Base-by-base conservation (phyloP, 441 rosid species). In the Bocquillonia castaneifolia region DNA sequence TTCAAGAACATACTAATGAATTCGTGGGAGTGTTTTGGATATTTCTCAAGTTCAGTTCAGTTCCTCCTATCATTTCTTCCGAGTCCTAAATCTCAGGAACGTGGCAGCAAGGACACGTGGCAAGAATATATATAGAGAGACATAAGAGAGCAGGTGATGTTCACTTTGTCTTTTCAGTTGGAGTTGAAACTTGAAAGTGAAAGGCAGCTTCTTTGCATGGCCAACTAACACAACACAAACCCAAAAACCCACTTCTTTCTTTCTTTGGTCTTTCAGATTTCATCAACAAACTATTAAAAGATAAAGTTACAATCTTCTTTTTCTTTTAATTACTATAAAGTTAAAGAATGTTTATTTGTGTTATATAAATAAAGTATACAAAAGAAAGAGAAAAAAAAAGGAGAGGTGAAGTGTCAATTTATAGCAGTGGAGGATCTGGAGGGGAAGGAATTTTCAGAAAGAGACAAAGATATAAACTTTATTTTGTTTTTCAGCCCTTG, bases 321-420 rank as follows among this genome's bases (percentile, higher is more conserved):
- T 63, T 45, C 15, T 5, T 42, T 42, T 42, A 13, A n/a, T n/a
- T n/a, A n/a, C n/a, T n/a, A n/a, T n/a, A n/a, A n/a, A n/a, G n/a
- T n/a, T n/a, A n/a, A n/a, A n/a, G n/a, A n/a, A n/a, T n/a, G n/a
- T n/a, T n/a, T n/a, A n/a, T n/a, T n/a, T n/a, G n/a, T n/a, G n/a
- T n/a, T n/a, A n/a, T n/a, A n/a, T n/a, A n/a, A n/a, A n/a, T n/a
- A n/a, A n/a, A n/a, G n/a, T n/a, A n/a, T n/a, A n/a, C n/a, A 60
- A 42, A 62, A 36, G 13, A 17, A 62, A 56, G 60, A 56, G 22
- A 37, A 29, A 25, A 61, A 56, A 31, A n/a, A 23, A 52, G 40
- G 18, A 64, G 55, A 59, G 67, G 50, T 68, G 14, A 71, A 64
- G 71, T 62, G 75, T 77, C 72, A 68, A 68, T 48, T 47, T n/a